A percentile compares a stretch with the other conserved stretches of the same genome.
Evolutionary conservation across 164 flowering plant genomes (phyloP).

Genomic region (Liquidambar formosana): DNA sequence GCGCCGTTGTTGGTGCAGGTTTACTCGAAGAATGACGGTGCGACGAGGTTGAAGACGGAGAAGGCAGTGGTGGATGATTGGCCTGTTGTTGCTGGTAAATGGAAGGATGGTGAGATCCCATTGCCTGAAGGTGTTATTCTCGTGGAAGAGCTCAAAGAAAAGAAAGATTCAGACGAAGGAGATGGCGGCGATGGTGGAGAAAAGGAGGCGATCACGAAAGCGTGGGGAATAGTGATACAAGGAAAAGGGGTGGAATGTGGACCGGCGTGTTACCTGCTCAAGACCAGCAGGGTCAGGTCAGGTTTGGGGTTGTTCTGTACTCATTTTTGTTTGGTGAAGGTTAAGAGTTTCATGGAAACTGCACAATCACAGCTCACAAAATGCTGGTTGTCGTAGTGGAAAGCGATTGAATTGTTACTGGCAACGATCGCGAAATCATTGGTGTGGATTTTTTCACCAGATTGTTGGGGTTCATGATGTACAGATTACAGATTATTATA

Average conservation of each 20-base stretch:
- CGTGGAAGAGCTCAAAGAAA: slow-evolving; percentile 39
- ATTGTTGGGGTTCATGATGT: too few relatives aligned
- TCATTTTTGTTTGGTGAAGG: slow-evolving; percentile 45
- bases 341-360: slow-evolving; percentile 39
- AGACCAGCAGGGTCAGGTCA: slow-evolving; percentile 36
- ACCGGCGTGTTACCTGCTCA: slow-evolving; percentile 49
- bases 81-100: slow-evolving; percentile 25
- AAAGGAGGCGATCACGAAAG: slow-evolving; percentile 20
- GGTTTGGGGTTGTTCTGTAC: slow-evolving; percentile 38
- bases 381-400: slow-evolving; percentile 39
- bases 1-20: slow-evolving; percentile 51
- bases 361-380: slow-evolving; percentile 40
- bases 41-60: slow-evolving; percentile 26
- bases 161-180: slow-evolving; percentile 17
- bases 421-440: too few relatives aligned
- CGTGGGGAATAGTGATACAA: slow-evolving; percentile 57
- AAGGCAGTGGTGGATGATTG: slow-evolving; percentile 32
- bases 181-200: too few relatives aligned
- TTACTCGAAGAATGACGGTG: slow-evolving; percentile 5
- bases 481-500: too few relatives aligned
- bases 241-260: slow-evolving; percentile 41
- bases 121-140: slow-evolving; percentile 58
- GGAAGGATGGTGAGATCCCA: slow-evolving; percentile 34
- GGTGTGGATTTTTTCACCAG: too few relatives aligned
- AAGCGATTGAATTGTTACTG: neutral